Evolutionary conservation across 768 basidiomycete species (phyloP).

Genomic region (Tricholomella constricta): DNA sequence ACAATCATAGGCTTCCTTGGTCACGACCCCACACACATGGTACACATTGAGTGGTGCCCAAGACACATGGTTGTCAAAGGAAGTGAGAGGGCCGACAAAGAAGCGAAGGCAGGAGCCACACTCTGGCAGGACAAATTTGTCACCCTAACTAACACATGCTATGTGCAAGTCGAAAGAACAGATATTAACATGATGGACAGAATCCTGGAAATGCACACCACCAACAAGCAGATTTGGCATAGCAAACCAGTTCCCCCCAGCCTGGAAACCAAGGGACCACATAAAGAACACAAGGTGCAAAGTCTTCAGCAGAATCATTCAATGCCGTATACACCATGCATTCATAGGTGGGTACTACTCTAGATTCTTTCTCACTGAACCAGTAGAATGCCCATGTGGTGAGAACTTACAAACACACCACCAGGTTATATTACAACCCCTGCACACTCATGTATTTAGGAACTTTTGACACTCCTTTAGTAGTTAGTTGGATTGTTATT

Average conservation of each 20-base stretch:
- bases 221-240: neutral
- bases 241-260: neutral
- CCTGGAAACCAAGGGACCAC: too few relatives aligned
- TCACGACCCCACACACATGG: neutral
- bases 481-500: too few relatives aligned
- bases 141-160: neutral
- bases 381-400: conserved; percentile 26
- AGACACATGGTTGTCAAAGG: neutral
- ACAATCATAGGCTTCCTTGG: neutral
- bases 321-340: conserved; percentile 27
- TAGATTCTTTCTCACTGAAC: conserved; percentile 20
- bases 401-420: conserved; percentile 20
- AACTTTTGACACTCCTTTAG: too few relatives aligned
- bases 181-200: neutral
- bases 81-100: neutral
- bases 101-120: neutral
- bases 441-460: too few relatives aligned
- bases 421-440: conserved; percentile 28
- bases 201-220: neutral
- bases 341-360: conserved; percentile 19
- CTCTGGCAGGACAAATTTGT: neutral
- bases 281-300: neutral
- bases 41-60: neutral
- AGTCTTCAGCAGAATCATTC: conserved; percentile 19
- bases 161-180: neutral